These are phyloP conservation scores for Cercospora sp. DNA, from an alignment of 2,329 filamentous ascomycete species.

Conservation along the genomic window DNA sequence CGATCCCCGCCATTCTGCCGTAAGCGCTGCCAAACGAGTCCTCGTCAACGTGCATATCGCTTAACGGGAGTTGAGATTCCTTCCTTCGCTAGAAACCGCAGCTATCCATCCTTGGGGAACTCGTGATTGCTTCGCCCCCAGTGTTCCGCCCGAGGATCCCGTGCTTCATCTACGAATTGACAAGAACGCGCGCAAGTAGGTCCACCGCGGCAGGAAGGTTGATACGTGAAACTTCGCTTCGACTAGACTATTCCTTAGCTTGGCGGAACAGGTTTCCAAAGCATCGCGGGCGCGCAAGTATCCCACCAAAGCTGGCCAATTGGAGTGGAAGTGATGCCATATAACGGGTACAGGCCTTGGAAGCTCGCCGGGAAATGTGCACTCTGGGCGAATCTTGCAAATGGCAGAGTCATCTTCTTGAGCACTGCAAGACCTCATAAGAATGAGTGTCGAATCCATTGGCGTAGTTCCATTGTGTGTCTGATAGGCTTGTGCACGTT, in stretches of 20 bases:
- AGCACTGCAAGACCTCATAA: neutral
- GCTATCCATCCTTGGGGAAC: neutral
- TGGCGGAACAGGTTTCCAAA: neutral
- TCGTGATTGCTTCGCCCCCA: neutral
- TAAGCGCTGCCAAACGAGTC: neutral
- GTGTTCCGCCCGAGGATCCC: neutral
- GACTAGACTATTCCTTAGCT: neutral
- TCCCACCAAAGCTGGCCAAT: neutral
- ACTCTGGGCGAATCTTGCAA: neutral
- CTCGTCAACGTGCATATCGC: constrained; percentile 2
- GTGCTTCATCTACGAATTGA: neutral
- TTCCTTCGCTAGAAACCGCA: neutral
- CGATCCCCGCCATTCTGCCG: neutral
- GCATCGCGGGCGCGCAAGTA: neutral
- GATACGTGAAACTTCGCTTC: neutral
- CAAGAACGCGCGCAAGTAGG: neutral
- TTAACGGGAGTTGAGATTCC: neutral
- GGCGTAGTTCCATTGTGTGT: neutral
- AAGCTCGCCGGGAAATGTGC: neutral
- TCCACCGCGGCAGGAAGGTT: neutral
- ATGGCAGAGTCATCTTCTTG: neutral
- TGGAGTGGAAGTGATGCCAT: neutral
- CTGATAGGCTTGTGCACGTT: neutral
- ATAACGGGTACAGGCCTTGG: neutral
- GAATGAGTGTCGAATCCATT: neutral